Evolutionary conservation across 169 alveolate species (phyloP).

Genomic region (Cryptosporidium parvum): DNA sequence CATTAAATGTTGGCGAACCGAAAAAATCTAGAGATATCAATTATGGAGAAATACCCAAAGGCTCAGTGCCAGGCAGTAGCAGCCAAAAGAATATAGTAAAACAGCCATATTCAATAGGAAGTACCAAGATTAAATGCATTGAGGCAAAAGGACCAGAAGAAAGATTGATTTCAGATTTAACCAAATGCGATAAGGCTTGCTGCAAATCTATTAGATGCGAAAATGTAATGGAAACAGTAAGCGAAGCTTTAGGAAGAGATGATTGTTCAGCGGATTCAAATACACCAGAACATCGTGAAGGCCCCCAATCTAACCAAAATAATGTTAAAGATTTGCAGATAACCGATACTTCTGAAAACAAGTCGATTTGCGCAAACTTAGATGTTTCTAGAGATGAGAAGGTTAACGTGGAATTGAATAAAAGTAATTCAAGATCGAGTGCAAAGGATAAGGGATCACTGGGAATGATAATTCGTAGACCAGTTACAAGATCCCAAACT

Average conservation of each 20-base stretch:
- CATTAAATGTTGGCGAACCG: background rate
- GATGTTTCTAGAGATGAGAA: background rate
- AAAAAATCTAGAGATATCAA: background rate
- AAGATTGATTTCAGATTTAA: background rate
- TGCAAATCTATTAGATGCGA: background rate
- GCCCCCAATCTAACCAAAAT: background rate
- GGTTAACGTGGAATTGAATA: background rate
- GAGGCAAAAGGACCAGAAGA: background rate
- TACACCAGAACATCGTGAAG: background rate
- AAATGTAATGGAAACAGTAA: background rate
- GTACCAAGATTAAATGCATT: background rate
- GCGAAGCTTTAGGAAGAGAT: background rate
- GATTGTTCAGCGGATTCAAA: background rate
- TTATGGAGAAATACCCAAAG: background rate
- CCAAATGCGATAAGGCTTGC: too few species aligned
- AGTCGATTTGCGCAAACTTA: background rate
- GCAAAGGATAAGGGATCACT: background rate
- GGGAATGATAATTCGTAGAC: conserved; percentile 6
- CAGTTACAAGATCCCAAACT: conserved; percentile 57
- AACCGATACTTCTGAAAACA: background rate
- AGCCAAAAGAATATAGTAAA: background rate
- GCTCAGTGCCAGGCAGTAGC: background rate
- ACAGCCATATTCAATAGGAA: background rate
- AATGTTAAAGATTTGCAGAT: too few species aligned
- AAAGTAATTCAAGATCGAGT: background rate